Evolutionary conservation across 179 eudicot genomes (phyloP), one percentile per base, ranked within the genome.

Genomic region (Nepenthes alata): DNA sequence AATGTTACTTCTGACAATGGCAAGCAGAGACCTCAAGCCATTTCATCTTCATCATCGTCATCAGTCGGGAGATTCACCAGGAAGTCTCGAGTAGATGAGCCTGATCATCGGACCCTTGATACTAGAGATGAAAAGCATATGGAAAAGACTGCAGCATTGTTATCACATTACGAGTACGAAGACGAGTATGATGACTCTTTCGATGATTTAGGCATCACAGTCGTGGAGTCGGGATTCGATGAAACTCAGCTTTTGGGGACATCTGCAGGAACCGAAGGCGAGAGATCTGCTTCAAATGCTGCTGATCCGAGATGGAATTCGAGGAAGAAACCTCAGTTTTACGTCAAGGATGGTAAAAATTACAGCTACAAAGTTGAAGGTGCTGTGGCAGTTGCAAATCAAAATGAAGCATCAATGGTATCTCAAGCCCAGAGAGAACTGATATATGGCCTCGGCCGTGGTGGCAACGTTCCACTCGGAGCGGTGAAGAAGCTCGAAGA

Each of bases 151-250:
- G 70, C 81, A 7, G 95, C 84, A 12, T 72, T 93, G 39, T 39
- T 65, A 37, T 81, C 88, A 11, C 96, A 83, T 62, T 85, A 83
- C 0, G 98, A 87, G 74, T 93, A 93, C 59, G 98, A 93, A 68
- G 98, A 89, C n/a, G 98, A 93, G 75, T 93, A 93, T 48, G 97
- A 93, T 59, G 98, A 93, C 71, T 93, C 98, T 34, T 93, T 93
- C 49, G 98, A 93, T 74, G 98, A 93, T 62, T 64, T 93, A 11
- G 98, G 98, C 36, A 59, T 89, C 71, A 75, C 87, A 4, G 75
- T 86, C 12, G 75, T 81, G 53, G 98, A 93, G 74, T 81, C 98
- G 4, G 87, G 93, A 49, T 69, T 76, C 2, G 98, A 87, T 65
- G 96, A 83, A 49, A 64, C 81, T 0, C 94, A 85, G 65, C 67